Conservation (phyloP, 805 yeast species). For the Candida odintsovae region DNA sequence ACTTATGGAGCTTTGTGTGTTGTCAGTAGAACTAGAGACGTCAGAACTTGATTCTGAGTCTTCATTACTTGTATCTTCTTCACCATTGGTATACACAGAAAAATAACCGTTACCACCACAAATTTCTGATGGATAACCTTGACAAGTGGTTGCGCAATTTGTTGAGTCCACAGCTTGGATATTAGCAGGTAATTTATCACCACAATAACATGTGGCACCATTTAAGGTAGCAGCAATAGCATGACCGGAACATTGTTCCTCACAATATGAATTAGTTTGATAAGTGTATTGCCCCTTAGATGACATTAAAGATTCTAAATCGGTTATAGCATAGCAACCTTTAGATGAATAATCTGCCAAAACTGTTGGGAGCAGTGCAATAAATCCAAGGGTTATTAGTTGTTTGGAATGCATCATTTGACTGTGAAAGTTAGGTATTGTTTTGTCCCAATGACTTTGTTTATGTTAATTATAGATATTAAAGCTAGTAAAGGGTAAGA, state of each 20-base stretch:
- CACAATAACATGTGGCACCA: conserved; percentile 65
- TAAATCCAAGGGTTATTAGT: no score
- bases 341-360: conserved; percentile 4
- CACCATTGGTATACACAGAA: conserved; percentile 35
- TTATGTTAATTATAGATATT: no score
- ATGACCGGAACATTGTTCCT: conserved; percentile 41
- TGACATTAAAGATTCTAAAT: conserved; percentile 20
- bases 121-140: conserved; percentile 53
- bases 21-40: conserved; percentile 11
- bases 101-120: conserved; percentile 60
- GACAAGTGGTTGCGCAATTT: conserved; percentile 44
- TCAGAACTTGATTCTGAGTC: conserved; percentile 5
- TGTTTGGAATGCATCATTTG: background rate
- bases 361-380: background rate
- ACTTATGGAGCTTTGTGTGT: conserved; percentile 10
- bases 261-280: conserved; percentile 59
- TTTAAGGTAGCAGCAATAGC: conserved; percentile 44
- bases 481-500: no score
- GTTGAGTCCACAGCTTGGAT: conserved; percentile 22
- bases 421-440: no score
- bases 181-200: conserved; percentile 37
- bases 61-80: conserved; percentile 17
- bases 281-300: conserved; percentile 43
- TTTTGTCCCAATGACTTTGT: no score
- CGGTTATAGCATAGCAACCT: conserved; percentile 32